phyloP scores from a whole-genome alignment of 2,329 filamentous ascomycete species.

The Graphium sp. region DNA sequence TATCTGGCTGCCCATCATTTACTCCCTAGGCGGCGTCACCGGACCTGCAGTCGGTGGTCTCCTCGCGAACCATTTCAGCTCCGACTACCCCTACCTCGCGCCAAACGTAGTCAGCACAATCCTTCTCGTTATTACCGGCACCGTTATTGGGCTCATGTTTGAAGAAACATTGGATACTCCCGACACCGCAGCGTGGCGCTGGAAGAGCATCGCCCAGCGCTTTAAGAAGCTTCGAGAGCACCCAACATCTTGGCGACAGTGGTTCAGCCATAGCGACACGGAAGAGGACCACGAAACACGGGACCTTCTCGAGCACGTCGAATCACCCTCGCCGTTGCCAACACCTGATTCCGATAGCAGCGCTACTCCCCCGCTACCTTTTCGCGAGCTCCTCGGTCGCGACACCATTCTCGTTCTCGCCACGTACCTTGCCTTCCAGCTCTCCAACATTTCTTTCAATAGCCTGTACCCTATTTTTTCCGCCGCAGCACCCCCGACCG shows the following conservation, averaged over 20 bases:
- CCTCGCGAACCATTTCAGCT: slow-evolving; percentile 45
- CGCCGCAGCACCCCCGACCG: slow-evolving; percentile 56
- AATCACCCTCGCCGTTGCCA: too few species aligned
- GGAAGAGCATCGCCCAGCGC: neutral
- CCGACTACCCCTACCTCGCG: slow-evolving; percentile 63
- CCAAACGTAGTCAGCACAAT: slow-evolving; percentile 68
- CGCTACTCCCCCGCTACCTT: slow-evolving; percentile 9
- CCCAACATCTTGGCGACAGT: slow-evolving; percentile 1
- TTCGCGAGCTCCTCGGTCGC: slow-evolving; percentile 51
- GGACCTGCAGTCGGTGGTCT: slow-evolving; percentile 84
- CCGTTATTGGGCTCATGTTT: slow-evolving; percentile 63
- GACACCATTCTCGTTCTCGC: slow-evolving; percentile 68
- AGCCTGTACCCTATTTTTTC: slow-evolving; percentile 90
- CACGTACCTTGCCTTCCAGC: slow-evolving; percentile 85
- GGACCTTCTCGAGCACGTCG: too few species aligned
- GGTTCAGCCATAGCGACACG: too few species aligned
- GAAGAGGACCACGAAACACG: too few species aligned
- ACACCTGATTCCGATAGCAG: neutral
- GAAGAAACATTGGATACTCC: too few species aligned
- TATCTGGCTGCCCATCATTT: slow-evolving; percentile 89
- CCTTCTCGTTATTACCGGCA: slow-evolving; percentile 55
- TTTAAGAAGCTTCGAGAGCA: neutral
- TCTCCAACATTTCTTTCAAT: slow-evolving; percentile 90
- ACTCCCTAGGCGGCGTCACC: slow-evolving; percentile 84
- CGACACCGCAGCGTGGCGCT: too few species aligned